Percentiles rank a stretch among this genome's conserved stretches.
These are phyloP conservation scores for Pulicaria dysenterica DNA, from an alignment of 129 eudicot genomes.

Conservation along the genomic window DNA sequence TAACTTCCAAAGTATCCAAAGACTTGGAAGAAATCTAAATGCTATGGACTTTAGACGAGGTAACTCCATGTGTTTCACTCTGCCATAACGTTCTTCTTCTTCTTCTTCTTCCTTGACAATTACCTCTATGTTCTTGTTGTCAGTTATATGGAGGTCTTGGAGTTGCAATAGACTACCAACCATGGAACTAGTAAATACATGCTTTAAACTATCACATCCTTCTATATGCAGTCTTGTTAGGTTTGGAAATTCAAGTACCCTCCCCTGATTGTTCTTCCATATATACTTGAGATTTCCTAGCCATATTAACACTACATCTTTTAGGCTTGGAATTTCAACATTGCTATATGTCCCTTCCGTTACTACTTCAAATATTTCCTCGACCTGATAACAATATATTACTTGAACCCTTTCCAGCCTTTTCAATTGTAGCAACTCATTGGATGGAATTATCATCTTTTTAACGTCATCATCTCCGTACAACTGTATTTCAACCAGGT, in stretches of 20 bases:
- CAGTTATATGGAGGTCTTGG: background rate
- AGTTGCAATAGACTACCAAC: background rate
- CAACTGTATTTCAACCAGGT: background rate
- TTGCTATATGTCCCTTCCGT: background rate
- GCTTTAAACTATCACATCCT: background rate
- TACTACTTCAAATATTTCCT: background rate
- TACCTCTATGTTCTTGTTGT: background rate
- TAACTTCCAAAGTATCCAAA: too few relatives aligned
- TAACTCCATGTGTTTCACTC: background rate
- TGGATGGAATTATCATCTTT: background rate
- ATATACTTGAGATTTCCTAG: background rate
- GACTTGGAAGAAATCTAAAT: background rate
- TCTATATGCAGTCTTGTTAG: background rate
- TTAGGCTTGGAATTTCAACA: background rate
- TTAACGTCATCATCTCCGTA: background rate
- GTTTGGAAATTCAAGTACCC: background rate
- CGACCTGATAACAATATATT: background rate
- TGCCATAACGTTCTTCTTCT: background rate
- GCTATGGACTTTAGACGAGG: background rate
- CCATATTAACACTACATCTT: background rate
- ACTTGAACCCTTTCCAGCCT: background rate
- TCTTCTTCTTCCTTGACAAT: background rate
- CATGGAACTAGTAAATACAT: background rate
- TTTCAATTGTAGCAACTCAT: background rate
- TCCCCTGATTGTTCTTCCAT: background rate